phyloP scores from a whole-genome alignment of 2,329 filamentous ascomycete genomes.

The Venturia oleaginea region DNA sequence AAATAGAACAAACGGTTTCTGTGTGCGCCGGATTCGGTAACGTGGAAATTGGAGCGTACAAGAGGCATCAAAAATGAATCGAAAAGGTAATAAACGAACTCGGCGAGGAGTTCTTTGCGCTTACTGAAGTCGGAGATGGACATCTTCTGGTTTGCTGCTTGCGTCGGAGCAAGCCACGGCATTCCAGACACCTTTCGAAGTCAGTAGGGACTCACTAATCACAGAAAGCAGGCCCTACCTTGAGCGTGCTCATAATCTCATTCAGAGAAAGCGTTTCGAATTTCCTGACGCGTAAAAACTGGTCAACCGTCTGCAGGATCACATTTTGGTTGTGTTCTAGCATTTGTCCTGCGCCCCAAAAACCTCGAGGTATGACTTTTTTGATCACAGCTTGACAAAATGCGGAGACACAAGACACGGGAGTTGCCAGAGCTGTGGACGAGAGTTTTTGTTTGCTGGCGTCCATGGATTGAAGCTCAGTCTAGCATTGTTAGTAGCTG shows the following conservation, averaged over 20 bases:
- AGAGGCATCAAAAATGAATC: constrained; percentile 87
- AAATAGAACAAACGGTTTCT: constrained; percentile 85
- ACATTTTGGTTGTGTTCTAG: constrained; percentile 50
- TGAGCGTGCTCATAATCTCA: constrained; percentile 65
- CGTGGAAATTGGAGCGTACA: constrained; percentile 80
- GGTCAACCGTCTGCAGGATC: constrained; percentile 62
- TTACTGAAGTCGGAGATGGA: constrained; percentile 38
- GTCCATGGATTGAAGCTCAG: neutral
- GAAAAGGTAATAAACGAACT: constrained; percentile 87
- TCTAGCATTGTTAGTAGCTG: neutral
- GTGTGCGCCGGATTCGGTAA: constrained; percentile 79
- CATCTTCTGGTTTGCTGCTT: constrained; percentile 5
- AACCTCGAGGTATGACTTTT: constrained; percentile 62
- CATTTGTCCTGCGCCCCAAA: constrained; percentile 57
- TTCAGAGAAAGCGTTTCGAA: constrained; percentile 78
- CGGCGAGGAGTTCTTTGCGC: constrained; percentile 66
- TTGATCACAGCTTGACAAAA: constrained; percentile 73
- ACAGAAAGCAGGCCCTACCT: constrained; percentile 33
- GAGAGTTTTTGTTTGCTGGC: constrained; percentile 19
- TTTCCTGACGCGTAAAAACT: constrained; percentile 66
- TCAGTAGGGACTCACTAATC: neutral
- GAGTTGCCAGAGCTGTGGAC: constrained; percentile 60
- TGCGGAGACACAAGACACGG: constrained; percentile 62
- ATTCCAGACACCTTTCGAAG: constrained; percentile 28
- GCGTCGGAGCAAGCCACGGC: constrained; percentile 6